Base-by-base conservation (phyloP, 768 basidiomycete genomes). In the Boletus bicolor region DNA sequence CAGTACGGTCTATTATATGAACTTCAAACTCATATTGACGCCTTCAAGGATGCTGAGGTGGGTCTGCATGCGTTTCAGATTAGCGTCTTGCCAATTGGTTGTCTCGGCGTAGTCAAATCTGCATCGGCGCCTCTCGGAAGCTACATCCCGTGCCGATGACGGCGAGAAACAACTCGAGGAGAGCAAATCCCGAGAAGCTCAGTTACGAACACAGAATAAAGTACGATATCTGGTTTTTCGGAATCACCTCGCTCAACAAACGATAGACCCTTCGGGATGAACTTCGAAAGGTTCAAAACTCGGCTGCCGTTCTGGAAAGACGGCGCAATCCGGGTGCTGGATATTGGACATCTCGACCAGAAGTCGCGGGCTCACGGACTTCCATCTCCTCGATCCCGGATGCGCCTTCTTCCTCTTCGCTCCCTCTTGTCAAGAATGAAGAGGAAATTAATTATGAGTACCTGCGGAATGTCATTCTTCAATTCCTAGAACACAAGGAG, bases 401-500 rank as follows among this genome's bases (percentile, higher is more conserved):
- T 19, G 62, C 73, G 0, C 71, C 78, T 30, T 70, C 74, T 32
- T 51, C 60, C 30, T 70, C 76, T 14, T 66, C 71, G n/a, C 66
- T 68, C 2, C 60, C 69, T 34, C 49, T 32, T 11, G 61, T 61
- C 10, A 79, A 75, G 52, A 82, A 81, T 11, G 94, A 98, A 43
- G 95, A 96, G 67, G 96, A 96, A 58, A 82, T 98, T 52, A 98
- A 96, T 66, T 75, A 96, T 8, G 97, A 98, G 73, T 99, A 99
- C 72, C 72, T 99, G 44, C 81, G 97, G 55, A 98, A 98, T 70
- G 90, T 98, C 34, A 93, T 98, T 54, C 71, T 99, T 44, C 97
- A 98, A 70, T 99, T 99, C 76, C 77, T 99, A 48, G 97, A 99
- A 69, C 91, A 98, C 74, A 94, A 96, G 69, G 94, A 98, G 71